Evolutionary conservation across 805 yeast genomes (phyloP).

Genomic region (Saturnispora gosingensis): DNA sequence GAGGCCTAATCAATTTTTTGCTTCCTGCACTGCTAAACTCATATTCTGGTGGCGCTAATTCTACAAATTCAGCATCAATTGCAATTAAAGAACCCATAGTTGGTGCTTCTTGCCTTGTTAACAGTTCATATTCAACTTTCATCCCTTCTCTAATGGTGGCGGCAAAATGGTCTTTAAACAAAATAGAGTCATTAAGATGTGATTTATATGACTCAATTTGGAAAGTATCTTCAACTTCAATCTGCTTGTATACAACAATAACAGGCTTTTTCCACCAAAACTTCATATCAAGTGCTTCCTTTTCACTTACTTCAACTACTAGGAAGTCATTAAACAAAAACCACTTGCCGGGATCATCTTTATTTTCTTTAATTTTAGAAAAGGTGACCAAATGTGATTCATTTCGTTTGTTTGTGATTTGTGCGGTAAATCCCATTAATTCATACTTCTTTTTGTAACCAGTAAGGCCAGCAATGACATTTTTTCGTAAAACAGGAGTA

Average conservation of each 20-base stretch:
- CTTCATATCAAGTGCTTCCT: slow-evolving; percentile 67
- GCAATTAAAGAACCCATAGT: slow-evolving; percentile 71
- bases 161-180: slow-evolving; percentile 70
- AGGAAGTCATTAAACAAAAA: slow-evolving; percentile 84
- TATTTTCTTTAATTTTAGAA: slow-evolving; percentile 12
- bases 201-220: slow-evolving; percentile 43
- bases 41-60: slow-evolving; percentile 63
- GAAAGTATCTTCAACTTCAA: slow-evolving; percentile 32
- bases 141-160: slow-evolving; percentile 51
- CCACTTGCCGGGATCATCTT: slow-evolving; percentile 39
- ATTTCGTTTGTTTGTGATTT: slow-evolving; percentile 46
- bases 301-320: slow-evolving; percentile 63
- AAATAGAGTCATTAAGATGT: slow-evolving; percentile 49
- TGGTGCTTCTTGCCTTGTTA: slow-evolving; percentile 66
- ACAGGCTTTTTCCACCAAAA: slow-evolving; percentile 82
- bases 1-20: slow-evolving; percentile 64
- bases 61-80: slow-evolving; percentile 94
- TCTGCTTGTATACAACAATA: slow-evolving; percentile 53
- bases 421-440: slow-evolving; percentile 61
- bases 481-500: slow-evolving; percentile 20
- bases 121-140: slow-evolving; percentile 55
- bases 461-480: slow-evolving; percentile 17
- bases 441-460: slow-evolving; percentile 38
- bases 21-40: slow-evolving; percentile 71
- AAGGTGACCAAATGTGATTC: slow-evolving; percentile 50